These are phyloP conservation scores for Stereocaulon alpinum DNA, from an alignment of 495 filamentous ascomycete species.

Conservation along the genomic window DNA sequence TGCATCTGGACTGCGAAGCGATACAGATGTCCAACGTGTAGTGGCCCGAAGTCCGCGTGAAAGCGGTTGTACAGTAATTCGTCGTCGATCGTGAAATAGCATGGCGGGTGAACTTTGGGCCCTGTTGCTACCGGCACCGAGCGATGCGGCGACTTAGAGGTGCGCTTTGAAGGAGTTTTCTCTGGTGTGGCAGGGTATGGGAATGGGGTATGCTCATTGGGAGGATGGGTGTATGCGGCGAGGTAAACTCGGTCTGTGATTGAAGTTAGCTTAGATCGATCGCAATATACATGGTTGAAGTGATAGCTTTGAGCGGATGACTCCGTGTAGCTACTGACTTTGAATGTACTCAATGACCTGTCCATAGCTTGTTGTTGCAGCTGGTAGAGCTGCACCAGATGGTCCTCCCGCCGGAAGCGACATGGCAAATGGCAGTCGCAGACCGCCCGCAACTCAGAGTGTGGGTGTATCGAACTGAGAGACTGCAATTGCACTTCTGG, in stretches of 20 bases:
- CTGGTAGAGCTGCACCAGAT: conserved; percentile 22
- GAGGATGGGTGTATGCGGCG: conserved; percentile 77
- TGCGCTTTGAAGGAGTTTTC: conserved; percentile 65
- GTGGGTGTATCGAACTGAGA: neutral
- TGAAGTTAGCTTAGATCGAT: neutral
- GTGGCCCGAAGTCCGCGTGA: conserved; percentile 93
- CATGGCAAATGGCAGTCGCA: conserved; percentile 17
- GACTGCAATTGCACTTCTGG: neutral
- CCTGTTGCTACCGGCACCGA: conserved; percentile 33
- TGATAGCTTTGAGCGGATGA: conserved; percentile 10
- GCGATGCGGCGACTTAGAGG: conserved; percentile 51
- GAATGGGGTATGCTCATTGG: conserved; percentile 71
- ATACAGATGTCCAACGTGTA: conserved; percentile 96
- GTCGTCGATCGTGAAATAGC: conserved; percentile 94
- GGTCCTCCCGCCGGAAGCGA: conserved; percentile 17
- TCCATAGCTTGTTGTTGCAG: conserved; percentile 44
- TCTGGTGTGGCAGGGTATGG: conserved; percentile 60
- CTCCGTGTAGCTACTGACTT: conserved; percentile 36
- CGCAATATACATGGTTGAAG: neutral
- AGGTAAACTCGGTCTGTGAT: conserved; percentile 83
- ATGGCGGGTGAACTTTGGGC: conserved; percentile 51
- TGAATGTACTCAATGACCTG: conserved; percentile 72
- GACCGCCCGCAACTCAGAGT: neutral
- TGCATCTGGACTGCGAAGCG: conserved; percentile 91
- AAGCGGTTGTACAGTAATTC: conserved; percentile 93